Evolutionary conservation across 164 flowering plant genomes (phyloP), one percentile per base, ranked within the genome.

Genomic region (Cinnamomum micranthum): DNA sequence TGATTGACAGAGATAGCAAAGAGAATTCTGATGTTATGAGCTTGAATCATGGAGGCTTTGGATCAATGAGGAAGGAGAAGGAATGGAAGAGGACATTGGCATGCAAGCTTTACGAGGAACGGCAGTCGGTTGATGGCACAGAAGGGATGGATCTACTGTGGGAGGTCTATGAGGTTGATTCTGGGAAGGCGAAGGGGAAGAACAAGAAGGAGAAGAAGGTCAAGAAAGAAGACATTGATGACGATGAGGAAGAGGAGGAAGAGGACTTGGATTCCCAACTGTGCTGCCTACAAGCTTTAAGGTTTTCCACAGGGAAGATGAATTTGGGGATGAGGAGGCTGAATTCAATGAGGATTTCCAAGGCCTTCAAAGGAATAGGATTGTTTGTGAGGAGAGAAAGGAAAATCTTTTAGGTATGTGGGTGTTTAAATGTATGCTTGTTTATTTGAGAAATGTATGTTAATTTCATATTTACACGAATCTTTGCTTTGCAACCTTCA

Each of bases 1-100:
- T 31, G 11, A 11, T n/a, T 15, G 50, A 19, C 24, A 13, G 65
- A 33, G 31, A 24, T 47, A 76, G 6, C 4, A 67, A 17, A 10
- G 74, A 78, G 63, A 78, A 58, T 50, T 22, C 35, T 11, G 41
- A 76, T 23, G 27, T 58, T 22, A 0, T 52, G 27, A 76, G 65
- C 6, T 13, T 76, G 1, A 82, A 41, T 72, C 81, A 81, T 11
- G 85, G 86, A 25, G 79, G 87, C 10, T 84, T 76, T 15, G 93
- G 91, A 41, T 90, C 95, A 9, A 89, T 89, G 94, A 89, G 93
- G 84, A 87, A 72, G 72, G 96, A 89, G 50, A 95, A 87, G 60
- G 98, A 93, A 74, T 95, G 99, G 99, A 88, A 82, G 79, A 86
- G 95, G 79, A 93, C 99, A 2, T 41, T 95, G 68, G 99, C 96